These are phyloP conservation scores for Diddensiella santjacobensis DNA, from an alignment of 805 yeast genomes.

Conservation along the genomic window DNA sequence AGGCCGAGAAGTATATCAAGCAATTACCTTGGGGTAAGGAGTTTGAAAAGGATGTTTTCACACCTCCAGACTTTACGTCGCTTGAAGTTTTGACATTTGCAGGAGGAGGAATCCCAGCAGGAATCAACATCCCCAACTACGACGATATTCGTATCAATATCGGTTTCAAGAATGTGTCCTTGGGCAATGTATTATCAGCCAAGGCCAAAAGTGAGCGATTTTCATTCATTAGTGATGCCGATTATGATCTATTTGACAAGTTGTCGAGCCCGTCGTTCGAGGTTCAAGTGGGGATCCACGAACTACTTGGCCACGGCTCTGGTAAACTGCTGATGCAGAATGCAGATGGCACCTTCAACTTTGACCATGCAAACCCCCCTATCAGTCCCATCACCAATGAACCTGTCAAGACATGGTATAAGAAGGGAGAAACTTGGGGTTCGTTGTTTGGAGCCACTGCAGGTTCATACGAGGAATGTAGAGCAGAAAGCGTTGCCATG, in stretches of 20 bases:
- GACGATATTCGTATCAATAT: constrained; percentile 79
- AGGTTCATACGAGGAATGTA: constrained; percentile 88
- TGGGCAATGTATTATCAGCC: constrained; percentile 81
- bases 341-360: constrained; percentile 63
- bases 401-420: constrained; percentile 66
- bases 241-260: constrained; percentile 58
- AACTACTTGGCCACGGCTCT: constrained; percentile 85
- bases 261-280: constrained; percentile 82
- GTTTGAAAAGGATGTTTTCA: constrained; percentile 79
- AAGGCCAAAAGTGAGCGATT: constrained; percentile 64
- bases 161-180: constrained; percentile 86
- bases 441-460: constrained; percentile 76
- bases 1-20: constrained; percentile 61
- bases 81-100: constrained; percentile 86
- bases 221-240: constrained; percentile 55
- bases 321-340: constrained; percentile 71
- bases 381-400: constrained; percentile 51
- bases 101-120: constrained; percentile 88
- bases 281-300: constrained; percentile 92
- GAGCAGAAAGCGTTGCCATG: constrained; percentile 89
- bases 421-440: constrained; percentile 87
- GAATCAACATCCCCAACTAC: constrained; percentile 88
- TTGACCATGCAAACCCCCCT: constrained; percentile 62
- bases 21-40: constrained; percentile 73
- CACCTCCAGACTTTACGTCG: constrained; percentile 90